Base-by-base conservation (phyloP, 805 yeast species). In the Wickerhamiella siamensis region DNA sequence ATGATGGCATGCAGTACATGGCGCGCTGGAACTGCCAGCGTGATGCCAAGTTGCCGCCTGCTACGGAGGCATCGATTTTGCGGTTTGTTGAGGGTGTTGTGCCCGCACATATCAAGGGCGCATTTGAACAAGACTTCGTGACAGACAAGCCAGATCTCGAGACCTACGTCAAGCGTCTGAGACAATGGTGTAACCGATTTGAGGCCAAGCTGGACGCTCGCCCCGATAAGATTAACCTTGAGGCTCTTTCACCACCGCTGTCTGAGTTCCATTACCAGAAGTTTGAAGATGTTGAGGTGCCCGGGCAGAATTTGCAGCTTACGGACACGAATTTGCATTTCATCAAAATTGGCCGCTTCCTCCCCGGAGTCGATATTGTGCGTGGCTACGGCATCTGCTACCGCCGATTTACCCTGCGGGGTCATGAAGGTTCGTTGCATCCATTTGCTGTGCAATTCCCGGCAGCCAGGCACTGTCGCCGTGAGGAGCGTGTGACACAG, bases 181-280 rank as follows among this genome's bases (percentile, higher is more conserved):
- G 95, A 43, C 77, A 75, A 54, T 91, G 99, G 99, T 73, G 95
- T 51, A 87, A 86, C 50, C 69, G 95, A 36, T 66, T 91, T 45
- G 97, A 91, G 58, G 94, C 83, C 52, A 86, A 83, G 56, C 69
- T 91, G 46, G 97, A 91, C 58, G 71, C 94, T 49, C 72, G 93
- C 44, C 79, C 84, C 43, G 73, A 77, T 22, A 74, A 75, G 51
- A 81, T 86, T 39, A 81, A 86, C 51, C 62, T 91, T 47, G 98
- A 91, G 61, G 76, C 86, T 43, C 69, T 91, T 47, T 86, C 96
- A 54, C 95, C 97, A 14, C 97, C 88, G 52, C 68, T 91, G 59
- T 80, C 94, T 57, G 95, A 87, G 57, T 91, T 93, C 74, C 98
- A 91, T 62, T 95, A 91, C 59, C 97, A 91, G 59, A 88, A 86